Base-by-base conservation (phyloP, 495 filamentous ascomycete species). In the Xylaria curta region DNA sequence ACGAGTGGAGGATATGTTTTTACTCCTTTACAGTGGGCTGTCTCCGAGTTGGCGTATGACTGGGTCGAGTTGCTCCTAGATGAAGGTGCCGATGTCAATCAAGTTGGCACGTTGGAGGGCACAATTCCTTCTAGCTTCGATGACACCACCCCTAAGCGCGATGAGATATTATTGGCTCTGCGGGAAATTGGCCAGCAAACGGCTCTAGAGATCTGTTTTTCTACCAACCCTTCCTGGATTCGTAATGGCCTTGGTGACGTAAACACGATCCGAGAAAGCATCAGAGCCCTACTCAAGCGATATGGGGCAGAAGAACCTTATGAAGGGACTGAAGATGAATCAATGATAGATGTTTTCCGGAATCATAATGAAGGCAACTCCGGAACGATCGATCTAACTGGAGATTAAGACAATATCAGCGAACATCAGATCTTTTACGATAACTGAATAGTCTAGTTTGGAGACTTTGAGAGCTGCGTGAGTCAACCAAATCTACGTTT, bases 1-100 rank as follows among this genome's bases (percentile, higher is more conserved):
- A 73, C 15, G 59, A 66, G 36, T 49, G 66, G 28, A 59, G 67
- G 21, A 66, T 68, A 56, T 44, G 65, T 19, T 4, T 54, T 56
- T 44, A 56, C 47, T 3, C 65, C 65, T 0, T 56, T 68, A 12
- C 65, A 68, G 47, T 5, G 24, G 1, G 65, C 65, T 21, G 31
- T 68, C 26, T 54, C 31, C 33, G 47, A 47, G 33, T 13, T 68
- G 24, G 49, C 15, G 13, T 58, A 38, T 26, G 65, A 68, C 8
- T 68, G 65, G 65, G 49, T 56, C n/a, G 49, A 77, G 67, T 42
- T 75, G 36, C 47, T 77, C 26, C 72, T 77, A 19, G 76, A 75
- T 33, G 68, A 62, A 21, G 76, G 76, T 10, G 76, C 76, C 4
- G 69, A 74, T 53, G 71, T 72, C 7, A 64, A 76, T 40, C 63